Percentiles rank a stretch among this genome's conserved stretches.
These are phyloP conservation scores for Entelexis sorbosivorans DNA, from an alignment of 1,139 yeast genomes.

Conservation along the genomic window DNA sequence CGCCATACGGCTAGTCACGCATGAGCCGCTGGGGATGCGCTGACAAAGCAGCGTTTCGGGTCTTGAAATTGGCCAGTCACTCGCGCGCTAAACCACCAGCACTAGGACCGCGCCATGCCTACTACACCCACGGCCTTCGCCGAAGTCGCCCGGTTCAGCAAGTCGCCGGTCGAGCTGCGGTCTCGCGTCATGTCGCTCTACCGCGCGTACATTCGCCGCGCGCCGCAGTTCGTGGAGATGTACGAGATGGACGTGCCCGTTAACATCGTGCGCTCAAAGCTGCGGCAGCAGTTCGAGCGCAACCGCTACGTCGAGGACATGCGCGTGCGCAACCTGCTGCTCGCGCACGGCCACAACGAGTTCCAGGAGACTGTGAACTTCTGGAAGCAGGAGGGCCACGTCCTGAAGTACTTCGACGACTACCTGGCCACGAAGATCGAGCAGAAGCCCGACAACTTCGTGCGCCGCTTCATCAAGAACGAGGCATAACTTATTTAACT, in stretches of 20 bases:
- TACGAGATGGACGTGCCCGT: slow-evolving; percentile 78
- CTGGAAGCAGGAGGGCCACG: slow-evolving; percentile 87
- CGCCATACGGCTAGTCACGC: no score
- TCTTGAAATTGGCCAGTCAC: slow-evolving; percentile 4
- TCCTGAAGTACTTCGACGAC: slow-evolving; percentile 67
- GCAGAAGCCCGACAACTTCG: slow-evolving; percentile 34
- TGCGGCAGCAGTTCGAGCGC: slow-evolving; percentile 84
- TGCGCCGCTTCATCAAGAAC: slow-evolving; percentile 51
- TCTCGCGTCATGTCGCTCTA: slow-evolving; percentile 58
- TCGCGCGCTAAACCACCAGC: background rate
- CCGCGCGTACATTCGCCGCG: slow-evolving; percentile 54
- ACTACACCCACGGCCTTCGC: slow-evolving; percentile 76
- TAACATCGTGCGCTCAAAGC: slow-evolving; percentile 68
- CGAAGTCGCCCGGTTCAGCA: slow-evolving; percentile 62
- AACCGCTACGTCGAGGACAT: slow-evolving; percentile 62
- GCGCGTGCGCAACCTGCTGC: slow-evolving; percentile 54
- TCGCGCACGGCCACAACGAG: slow-evolving; percentile 83
- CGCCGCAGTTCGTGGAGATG: slow-evolving; percentile 42
- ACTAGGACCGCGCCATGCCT: slow-evolving; percentile 33
- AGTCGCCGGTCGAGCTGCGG: slow-evolving; percentile 51
- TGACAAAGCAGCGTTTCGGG: background rate
- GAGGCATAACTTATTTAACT: slow-evolving; percentile 17
- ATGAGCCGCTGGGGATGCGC: no score
- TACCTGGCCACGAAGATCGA: slow-evolving; percentile 36
- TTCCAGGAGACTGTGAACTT: slow-evolving; percentile 79